Evolutionary conservation across 2,329 filamentous ascomycete genomes (phyloP), one percentile per base, ranked within the genome.

Genomic region (Gyromitra esculenta): DNA sequence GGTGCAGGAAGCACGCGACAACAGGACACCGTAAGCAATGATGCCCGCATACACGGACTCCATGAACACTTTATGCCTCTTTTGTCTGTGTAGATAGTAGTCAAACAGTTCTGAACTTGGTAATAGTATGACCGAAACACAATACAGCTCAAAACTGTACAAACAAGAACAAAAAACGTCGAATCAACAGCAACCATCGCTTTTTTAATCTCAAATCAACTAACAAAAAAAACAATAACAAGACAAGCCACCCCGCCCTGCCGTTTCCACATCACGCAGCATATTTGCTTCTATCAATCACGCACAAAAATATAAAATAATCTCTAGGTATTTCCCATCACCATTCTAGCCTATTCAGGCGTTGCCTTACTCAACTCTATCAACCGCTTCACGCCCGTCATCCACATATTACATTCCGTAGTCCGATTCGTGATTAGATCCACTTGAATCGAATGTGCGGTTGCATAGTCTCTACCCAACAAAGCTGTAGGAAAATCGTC

Each of bases 331-430:
- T 57, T 64, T 41, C 48, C 6, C 41, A 21, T 43, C 54, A 60
- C 8, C 57, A 41, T 41, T 4, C 7, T 15, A 54, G 31, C 62
- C 70, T 77, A 77, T 83, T 81, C 90, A 76, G 91, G 89, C 7
- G 91, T 93, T 43, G 89, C 91, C 84, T 90, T 91, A 85, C 91
- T 93, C 91, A 94, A 93, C 83, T 89, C 90, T 81, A 93, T 89
- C 81, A 94, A 85, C 79, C 91, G 88, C 84, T 93, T 94, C 57
- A 94, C 88, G 81, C 91, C 91, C 80, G 94, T 92, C 91, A 95
- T 94, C 92, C 92, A 95, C 82, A 92, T 91, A 70, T 91, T 91
- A 82, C 92, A 94, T 82, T 95, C 91, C 59, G 93, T 91, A 0
- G 89, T 91, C 85, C 91, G 91, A 83, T 93, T 90, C 67, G 88